Evolutionary conservation across 768 basidiomycete species (phyloP), one percentile per base, ranked within the genome.

Genomic region (Boletus patriciae): DNA sequence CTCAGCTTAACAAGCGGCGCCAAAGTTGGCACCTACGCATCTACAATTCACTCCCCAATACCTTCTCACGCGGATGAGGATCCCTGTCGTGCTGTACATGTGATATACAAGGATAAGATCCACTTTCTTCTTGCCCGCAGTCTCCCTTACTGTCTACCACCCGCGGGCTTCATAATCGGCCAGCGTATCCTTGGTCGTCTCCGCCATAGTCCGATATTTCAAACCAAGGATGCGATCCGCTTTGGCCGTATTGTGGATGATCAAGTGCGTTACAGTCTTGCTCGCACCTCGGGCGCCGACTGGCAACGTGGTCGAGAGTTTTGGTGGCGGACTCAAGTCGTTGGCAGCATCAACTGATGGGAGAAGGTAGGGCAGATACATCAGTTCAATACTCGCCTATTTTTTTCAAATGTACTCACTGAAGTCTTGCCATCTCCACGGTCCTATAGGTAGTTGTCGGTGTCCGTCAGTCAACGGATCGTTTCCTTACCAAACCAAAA

Each of bases 151-250:
- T n/a, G 4, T 54, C 36, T 64, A 76, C 79, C 78, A 81, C 1
- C 77, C 76, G 27, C 74, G 71, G n/a, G 60, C 65, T 61, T 76
- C 75, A 49, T 76, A 81, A 57, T 82, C 77, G 8, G 66, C 70
- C 38, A 82, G 49, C 9, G 69, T 72, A 55, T 78, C 82, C 51
- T 57, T 73, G 9, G 76, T 69, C 10, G 73, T 72, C 61, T 80
- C 74, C 58, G 73, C 74, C 40, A 74, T 72, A 4, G 71, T 70
- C 15, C 69, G 70, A 52, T 76, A 81, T 55, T 74, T 73, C 16
- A 81, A 51, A 4, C 78, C 78, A 6, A 82, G 66, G 3, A 82
- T 66, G 36, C 68, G 70, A 36, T 63, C 64, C 12, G 67, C 73
- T 62, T 83, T 83, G 10, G 68, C 43, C 4, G 69, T 66, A 54